phyloP scores from a whole-genome alignment of 2,329 filamentous ascomycete species.

The Davidsoniella neocaledoniae region DNA sequence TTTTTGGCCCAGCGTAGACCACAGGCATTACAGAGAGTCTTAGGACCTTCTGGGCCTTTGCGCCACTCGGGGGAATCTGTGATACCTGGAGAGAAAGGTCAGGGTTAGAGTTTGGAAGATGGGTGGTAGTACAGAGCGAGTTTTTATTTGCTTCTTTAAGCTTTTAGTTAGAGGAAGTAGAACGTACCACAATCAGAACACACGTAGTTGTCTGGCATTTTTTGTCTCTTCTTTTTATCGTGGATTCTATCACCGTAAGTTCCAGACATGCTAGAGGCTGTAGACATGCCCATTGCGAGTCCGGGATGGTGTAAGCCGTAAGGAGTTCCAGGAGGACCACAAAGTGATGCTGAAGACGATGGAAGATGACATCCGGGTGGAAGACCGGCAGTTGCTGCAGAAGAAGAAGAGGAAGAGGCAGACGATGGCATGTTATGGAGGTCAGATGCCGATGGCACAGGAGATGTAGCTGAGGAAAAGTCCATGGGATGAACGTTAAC shows the following conservation, averaged over 20 bases:
- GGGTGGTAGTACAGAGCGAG: not conserved
- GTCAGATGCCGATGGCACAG: not conserved
- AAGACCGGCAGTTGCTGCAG: too few relatives aligned
- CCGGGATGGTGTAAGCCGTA: too few relatives aligned
- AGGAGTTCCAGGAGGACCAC: too few relatives aligned
- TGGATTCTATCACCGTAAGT: slow-evolving; percentile 33
- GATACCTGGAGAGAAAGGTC: slow-evolving; percentile 35
- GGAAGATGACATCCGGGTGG: too few relatives aligned
- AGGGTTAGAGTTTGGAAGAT: not conserved
- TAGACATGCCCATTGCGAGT: not conserved
- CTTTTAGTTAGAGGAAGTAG: not conserved
- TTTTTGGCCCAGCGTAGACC: slow-evolving; percentile 64
- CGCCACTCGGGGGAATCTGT: slow-evolving; percentile 91
- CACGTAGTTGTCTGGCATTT: slow-evolving; percentile 80
- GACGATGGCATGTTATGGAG: not conserved
- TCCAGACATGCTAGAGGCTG: not conserved
- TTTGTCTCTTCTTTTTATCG: slow-evolving; percentile 75
- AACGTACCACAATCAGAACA: slow-evolving; percentile 76
- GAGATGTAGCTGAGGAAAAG: not conserved
- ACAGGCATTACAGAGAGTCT: slow-evolving; percentile 91
- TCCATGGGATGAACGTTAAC: not conserved
- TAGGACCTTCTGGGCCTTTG: slow-evolving; percentile 81
- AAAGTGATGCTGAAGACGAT: too few relatives aligned
- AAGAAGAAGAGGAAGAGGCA: too few relatives aligned
- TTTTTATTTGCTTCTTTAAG: too few relatives aligned